Base-by-base conservation (phyloP, 306 rosid species). In the Sindora glabra region DNA sequence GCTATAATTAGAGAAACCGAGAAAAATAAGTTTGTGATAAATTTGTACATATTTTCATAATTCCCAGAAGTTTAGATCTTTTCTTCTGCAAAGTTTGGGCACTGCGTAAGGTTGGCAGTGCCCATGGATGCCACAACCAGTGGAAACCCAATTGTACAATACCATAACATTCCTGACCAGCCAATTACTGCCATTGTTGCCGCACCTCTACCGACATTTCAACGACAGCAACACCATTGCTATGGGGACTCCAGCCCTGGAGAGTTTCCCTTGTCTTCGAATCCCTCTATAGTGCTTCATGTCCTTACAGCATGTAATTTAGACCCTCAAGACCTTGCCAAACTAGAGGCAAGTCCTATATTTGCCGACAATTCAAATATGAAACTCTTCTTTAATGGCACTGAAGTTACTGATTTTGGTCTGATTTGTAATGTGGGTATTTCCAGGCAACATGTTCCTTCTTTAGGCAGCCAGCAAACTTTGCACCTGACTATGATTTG, bases 91-190 rank as follows among this genome's bases (percentile, higher is more conserved):
- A 77, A 74, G 73, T 64, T 83, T 71, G 90, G 91, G 86, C 87
- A 83, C 97, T 91, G 97, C 87, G 27, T 37, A 75, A 67, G 24
- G 32, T 54, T 32, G 36, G 95, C 96, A 87, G 95, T 88, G 96
- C 96, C 95, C 89, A 91, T 92, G 96, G 98, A 92, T 40, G 96
- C 95, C 72, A 81, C 98, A 47, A 79, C 96, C 2, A 81, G 96
- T 64, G 89, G 95, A 76, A 86, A 89, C 79, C 88, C 92, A 37
- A 65, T 90, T 21, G 70, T 92, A 44, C 92, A 90, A 77, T 87
- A 78, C 79, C 89, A 77, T 81, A 85, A 80, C 86, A 85, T 90
- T 59, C 75, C 90, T 68, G 97, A 90, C 65, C 95, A 92, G 64
- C 77, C 95, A 72, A 74, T 85, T 62, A 74, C 84, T 62, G 69